Base-by-base conservation (phyloP, 2,329 filamentous ascomycete species). In the Phaeosphaeriaceae sp. region DNA sequence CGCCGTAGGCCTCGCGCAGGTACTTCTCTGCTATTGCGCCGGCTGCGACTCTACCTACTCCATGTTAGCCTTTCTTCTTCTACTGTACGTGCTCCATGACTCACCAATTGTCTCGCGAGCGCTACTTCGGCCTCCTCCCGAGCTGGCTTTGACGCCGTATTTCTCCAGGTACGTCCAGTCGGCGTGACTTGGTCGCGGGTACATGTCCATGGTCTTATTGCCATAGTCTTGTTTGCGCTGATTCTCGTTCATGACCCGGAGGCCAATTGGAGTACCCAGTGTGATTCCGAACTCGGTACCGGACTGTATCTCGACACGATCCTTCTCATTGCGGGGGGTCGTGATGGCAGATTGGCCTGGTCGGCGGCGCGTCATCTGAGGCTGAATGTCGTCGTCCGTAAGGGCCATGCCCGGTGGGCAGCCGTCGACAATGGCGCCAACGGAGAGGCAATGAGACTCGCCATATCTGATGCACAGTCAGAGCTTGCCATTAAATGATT, bases 161-260 rank as follows among this genome's bases (percentile, higher is more conserved):
- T 98, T 98, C 79, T 97, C 91, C 60, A 97, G 85, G 81, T 98
- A 98, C 60, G 95, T 98, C 87, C 91, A 97, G 80, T 98, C 94
- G 59, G 95, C 94, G 80, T 98, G 95, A 76, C 89, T 92, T 36
- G 94, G 95, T 51, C 95, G 87, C 4, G 95, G 95, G 84, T 90
- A 98, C 62, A 88, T 81, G 79, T 98, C 92, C 87, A 97, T 97
- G 27, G 93, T 97, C 75, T 88, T 86, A 80, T 88, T 87, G 56
- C 91, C 91, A 80, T 98, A 98, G 82, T 99, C 95, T 76, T 92
- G 89, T 40, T 93, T 94, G 62, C 94, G 84, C 76, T 97, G 92
- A 78, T 98, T 93, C 82, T 98, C 89, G 79, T 98, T 98, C 78
- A 89, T 85, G 45, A 98, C 93, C 58, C 91, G 82, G 81, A 98